Evolutionary conservation across 768 basidiomycete genomes (phyloP).

Genomic region (Suillus discolor): DNA sequence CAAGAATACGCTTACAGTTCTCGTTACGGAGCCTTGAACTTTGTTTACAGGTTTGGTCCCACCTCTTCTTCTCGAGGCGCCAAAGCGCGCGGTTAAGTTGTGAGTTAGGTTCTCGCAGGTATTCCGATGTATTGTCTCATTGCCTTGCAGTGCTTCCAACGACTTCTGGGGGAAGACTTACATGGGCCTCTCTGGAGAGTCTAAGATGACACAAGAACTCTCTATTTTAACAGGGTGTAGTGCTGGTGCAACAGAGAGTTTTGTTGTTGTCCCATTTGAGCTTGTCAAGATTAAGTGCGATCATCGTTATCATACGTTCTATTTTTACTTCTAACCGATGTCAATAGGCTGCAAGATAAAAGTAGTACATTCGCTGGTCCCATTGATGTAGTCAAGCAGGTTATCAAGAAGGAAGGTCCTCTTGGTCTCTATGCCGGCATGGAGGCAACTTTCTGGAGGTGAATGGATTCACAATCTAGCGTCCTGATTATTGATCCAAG

Average conservation of each 20-base stretch:
- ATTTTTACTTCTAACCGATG: constrained; percentile 7
- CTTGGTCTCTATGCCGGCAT: constrained; percentile 92
- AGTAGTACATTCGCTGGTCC: constrained; percentile 88
- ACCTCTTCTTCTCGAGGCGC: constrained; percentile 93
- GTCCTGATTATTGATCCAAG: constrained; percentile 3
- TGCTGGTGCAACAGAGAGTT: constrained; percentile 95
- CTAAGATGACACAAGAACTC: constrained; percentile 87
- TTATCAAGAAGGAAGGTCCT: constrained; percentile 75
- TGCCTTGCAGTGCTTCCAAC: constrained; percentile 66
- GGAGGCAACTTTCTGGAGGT: constrained; percentile 99
- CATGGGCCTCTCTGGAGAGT: constrained; percentile 59
- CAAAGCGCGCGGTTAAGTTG: constrained; percentile 98
- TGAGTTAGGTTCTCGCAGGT: constrained; percentile 35
- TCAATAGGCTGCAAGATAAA: constrained; percentile 84
- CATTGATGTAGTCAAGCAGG: constrained; percentile 83
- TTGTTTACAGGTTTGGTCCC: constrained; percentile 76
- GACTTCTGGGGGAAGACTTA: constrained; percentile 95
- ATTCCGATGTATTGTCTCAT: constrained; percentile 7
- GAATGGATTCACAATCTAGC: constrained; percentile 1
- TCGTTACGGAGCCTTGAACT: neutral
- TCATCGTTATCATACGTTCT: constrained; percentile 22
- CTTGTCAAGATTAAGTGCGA: constrained; percentile 82
- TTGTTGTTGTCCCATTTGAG: constrained; percentile 97
- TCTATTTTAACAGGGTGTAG: constrained; percentile 89
- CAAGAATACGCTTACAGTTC: constrained; percentile 9